Conservation (phyloP, 1,284 basidiomycete species). For the Sutorius eximius region DNA sequence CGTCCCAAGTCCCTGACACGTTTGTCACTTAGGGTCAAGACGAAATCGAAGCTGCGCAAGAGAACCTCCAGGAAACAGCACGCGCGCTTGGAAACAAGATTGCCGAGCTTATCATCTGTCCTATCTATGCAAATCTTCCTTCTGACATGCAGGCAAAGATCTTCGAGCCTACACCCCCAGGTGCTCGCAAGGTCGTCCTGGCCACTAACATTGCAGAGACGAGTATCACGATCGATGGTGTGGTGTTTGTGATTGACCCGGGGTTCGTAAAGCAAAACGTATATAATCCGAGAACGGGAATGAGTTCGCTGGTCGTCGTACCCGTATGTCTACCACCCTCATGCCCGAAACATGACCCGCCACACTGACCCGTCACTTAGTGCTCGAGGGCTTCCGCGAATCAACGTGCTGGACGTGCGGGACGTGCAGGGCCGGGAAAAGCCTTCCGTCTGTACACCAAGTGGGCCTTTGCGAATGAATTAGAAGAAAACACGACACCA, state of each 20-base stretch:
- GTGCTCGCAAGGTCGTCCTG: constrained; percentile 94
- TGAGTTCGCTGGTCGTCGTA: constrained; percentile 93
- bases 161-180: constrained; percentile 97
- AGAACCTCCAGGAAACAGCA: constrained; percentile 94
- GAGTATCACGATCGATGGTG: constrained; percentile 96
- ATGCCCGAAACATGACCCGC: not conserved
- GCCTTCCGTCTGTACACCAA: constrained; percentile 97
- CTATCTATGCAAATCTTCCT: constrained; percentile 97
- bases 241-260: constrained; percentile 97
- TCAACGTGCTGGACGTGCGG: constrained; percentile 95
- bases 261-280: constrained; percentile 98
- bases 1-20: not conserved
- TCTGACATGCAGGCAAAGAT: constrained; percentile 99
- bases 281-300: constrained; percentile 94
- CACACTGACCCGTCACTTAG: constrained; percentile 38
- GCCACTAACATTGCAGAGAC: constrained; percentile 99
- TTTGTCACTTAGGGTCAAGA: constrained; percentile 80
- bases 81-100: constrained; percentile 96
- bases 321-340: constrained; percentile 58
- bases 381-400: constrained; percentile 97
- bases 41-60: constrained; percentile 96
- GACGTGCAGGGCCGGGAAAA: constrained; percentile 98
- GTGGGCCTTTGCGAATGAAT: constrained; percentile 92
- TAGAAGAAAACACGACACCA: constrained; percentile 95
- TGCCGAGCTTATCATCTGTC: constrained; percentile 91